phyloP scores from a whole-genome alignment of 148 eudicot genomes.

The Mesembryanthemum crystallinum region DNA sequence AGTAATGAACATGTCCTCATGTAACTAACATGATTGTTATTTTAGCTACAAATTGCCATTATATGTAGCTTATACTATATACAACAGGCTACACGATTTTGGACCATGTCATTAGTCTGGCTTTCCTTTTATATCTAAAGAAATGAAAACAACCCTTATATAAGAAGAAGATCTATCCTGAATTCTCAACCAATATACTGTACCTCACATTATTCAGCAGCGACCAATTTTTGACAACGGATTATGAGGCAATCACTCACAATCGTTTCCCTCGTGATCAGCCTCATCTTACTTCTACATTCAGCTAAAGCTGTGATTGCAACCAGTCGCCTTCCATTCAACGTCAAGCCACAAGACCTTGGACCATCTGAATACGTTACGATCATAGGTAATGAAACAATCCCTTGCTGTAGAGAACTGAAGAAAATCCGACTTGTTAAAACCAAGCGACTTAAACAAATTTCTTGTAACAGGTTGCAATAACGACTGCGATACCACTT shows the following conservation, averaged over 20 bases:
- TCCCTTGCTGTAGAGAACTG: neutral
- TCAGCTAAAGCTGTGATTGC: slow-evolving; percentile 13
- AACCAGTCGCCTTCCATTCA: slow-evolving; percentile 27
- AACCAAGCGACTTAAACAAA: neutral
- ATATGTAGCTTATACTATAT: neutral
- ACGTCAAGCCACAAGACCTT: slow-evolving; percentile 30
- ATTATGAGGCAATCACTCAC: neutral
- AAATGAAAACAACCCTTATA: neutral
- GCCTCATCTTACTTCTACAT: neutral
- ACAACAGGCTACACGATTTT: neutral
- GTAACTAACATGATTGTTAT: slow-evolving; percentile 1
- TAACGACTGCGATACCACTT: slow-evolving; percentile 10
- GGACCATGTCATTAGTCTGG: neutral
- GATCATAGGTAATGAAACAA: slow-evolving; percentile 31
- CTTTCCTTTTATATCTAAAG: neutral
- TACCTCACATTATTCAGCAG: neutral
- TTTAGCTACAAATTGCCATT: neutral
- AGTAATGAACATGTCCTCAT: neutral
- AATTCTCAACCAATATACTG: neutral
- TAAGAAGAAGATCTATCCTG: neutral
- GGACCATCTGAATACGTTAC: slow-evolving; percentile 25
- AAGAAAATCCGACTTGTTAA: neutral
- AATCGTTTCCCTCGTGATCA: neutral
- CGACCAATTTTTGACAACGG: neutral
- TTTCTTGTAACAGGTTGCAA: slow-evolving; percentile 17